phyloP scores from a whole-genome alignment of 1,284 basidiomycete genomes.

The Marasmius tenuissimus region DNA sequence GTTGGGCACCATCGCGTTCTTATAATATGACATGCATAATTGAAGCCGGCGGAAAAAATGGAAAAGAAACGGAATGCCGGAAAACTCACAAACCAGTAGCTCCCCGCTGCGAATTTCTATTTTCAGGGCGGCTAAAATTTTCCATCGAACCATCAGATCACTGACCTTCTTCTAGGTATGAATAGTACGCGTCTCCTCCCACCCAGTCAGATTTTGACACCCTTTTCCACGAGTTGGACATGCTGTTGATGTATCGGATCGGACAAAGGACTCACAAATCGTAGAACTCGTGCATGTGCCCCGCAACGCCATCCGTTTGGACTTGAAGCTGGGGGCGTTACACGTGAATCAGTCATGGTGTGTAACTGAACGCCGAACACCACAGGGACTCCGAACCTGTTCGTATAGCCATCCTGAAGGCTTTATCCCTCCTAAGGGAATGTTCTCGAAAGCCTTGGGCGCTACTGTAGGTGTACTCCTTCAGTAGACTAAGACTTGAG shows the following conservation, averaged over 20 bases:
- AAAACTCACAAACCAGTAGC: conserved; percentile 58
- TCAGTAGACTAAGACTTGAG: background rate
- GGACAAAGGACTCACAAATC: conserved; percentile 39
- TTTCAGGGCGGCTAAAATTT: background rate
- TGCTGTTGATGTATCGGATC: background rate
- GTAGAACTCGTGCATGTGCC: conserved; percentile 58
- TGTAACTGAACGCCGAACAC: background rate
- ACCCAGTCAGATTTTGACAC: conserved; percentile 55
- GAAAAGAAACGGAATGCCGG: background rate
- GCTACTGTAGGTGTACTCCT: conserved; percentile 34
- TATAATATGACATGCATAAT: background rate
- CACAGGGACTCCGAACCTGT: conserved; percentile 34
- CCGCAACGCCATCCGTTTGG: conserved; percentile 53
- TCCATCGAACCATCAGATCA: background rate
- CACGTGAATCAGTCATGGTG: background rate
- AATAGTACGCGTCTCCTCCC: conserved; percentile 51
- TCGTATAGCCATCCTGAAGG: conserved; percentile 55
- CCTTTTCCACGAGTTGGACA: conserved; percentile 25
- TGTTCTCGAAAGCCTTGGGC: conserved; percentile 47
- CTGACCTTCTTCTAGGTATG: conserved; percentile 38
- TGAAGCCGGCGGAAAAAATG: background rate
- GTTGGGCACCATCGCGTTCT: conserved; percentile 56
- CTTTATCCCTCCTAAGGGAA: conserved; percentile 48
- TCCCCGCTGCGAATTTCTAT: conserved; percentile 40
- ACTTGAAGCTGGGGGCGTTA: conserved; percentile 37